A percentile compares a stretch with the other conserved stretches of the same genome.
These are phyloP conservation scores for Zymoseptoria passerinii DNA, from an alignment of 2,329 filamentous ascomycete genomes.

Conservation along the genomic window DNA sequence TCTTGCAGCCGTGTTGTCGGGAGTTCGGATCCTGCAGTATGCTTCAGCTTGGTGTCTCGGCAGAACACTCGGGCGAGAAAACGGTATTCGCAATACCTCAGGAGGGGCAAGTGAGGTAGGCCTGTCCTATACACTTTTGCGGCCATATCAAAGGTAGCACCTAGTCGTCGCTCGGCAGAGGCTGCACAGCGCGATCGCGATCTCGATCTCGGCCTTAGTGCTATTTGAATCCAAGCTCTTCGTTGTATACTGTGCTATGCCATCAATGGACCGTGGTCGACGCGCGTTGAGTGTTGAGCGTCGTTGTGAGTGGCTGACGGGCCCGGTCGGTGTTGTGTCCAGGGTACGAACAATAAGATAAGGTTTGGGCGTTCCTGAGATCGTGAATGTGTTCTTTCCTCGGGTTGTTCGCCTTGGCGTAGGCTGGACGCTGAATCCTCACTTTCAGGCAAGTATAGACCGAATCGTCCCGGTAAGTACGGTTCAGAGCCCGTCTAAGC, in stretches of 20 bases:
- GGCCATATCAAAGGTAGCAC: background rate
- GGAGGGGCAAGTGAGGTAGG: no score
- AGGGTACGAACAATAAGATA: background rate
- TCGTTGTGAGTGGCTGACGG: background rate
- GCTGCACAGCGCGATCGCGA: no score
- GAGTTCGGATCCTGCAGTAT: no score
- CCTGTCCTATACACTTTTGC: background rate
- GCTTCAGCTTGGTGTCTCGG: no score
- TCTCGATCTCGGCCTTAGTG: background rate
- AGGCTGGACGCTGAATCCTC: background rate
- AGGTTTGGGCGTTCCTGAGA: background rate
- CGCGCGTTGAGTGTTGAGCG: background rate
- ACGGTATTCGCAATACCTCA: no score
- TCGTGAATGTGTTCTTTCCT: background rate
- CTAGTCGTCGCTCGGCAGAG: no score
- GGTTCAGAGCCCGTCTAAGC: background rate
- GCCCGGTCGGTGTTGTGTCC: background rate
- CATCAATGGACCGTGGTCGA: background rate
- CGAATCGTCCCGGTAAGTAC: background rate
- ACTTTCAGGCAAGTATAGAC: background rate
- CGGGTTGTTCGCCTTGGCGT: background rate
- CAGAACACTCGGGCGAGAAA: no score
- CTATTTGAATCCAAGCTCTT: background rate
- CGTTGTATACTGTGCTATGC: background rate
- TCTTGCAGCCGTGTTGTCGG: no score